These are phyloP conservation scores for Flueggea neowawraea DNA, from an alignment of 441 rosid genomes.

Conservation along the genomic window DNA sequence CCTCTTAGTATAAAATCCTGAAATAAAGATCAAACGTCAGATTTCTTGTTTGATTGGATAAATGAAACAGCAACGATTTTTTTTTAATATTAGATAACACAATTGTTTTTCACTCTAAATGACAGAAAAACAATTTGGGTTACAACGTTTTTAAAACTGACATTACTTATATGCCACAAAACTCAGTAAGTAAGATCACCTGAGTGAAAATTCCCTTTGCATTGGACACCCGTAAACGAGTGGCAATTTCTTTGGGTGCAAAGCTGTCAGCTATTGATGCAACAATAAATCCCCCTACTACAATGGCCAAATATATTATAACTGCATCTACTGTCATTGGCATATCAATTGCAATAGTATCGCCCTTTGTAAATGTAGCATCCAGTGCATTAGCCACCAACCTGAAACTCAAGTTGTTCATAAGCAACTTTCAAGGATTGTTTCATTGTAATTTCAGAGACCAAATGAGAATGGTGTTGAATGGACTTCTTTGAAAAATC, in stretches of 20 bases:
- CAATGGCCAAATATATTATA: constrained; percentile 71
- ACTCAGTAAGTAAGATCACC: constrained; percentile 31
- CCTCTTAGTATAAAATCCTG: constrained; percentile 87
- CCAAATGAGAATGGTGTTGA: neutral
- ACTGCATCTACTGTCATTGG: constrained; percentile 86
- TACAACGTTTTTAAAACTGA: too few relatives aligned
- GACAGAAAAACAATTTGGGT: neutral
- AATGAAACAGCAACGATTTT: neutral
- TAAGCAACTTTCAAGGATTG: too few relatives aligned
- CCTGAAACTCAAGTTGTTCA: constrained; percentile 29
- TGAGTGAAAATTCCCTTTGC: constrained; percentile 88
- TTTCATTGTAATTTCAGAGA: neutral
- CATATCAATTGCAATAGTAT: constrained; percentile 87
- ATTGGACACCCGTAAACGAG: constrained; percentile 65
- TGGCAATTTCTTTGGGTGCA: constrained; percentile 76
- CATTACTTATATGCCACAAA: neutral
- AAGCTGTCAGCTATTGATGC: constrained; percentile 97
- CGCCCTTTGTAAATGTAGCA: constrained; percentile 62
- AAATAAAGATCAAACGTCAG: constrained; percentile 1
- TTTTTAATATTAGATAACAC: too few relatives aligned
- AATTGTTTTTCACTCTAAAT: neutral
- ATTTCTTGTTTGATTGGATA: too few relatives aligned
- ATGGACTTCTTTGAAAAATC: too few relatives aligned
- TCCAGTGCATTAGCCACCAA: constrained; percentile 75
- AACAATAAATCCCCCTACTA: constrained; percentile 69